These are phyloP conservation scores for Volvox carteri DNA, from an alignment of 163 green algal species.

Conservation along the genomic window DNA sequence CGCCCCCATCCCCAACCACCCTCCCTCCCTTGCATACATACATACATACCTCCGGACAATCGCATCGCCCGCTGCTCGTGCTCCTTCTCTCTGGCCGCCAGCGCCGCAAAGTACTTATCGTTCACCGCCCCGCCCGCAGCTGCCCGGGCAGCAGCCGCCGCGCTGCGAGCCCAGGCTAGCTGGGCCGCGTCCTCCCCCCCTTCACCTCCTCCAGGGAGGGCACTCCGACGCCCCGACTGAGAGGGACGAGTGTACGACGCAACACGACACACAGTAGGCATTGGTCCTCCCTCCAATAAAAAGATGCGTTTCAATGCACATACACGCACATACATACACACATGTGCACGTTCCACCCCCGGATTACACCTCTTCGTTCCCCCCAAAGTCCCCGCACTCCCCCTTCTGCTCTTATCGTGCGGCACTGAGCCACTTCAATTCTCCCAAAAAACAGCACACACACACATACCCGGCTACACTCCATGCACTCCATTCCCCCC, in stretches of 20 bases:
- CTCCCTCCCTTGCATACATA: not conserved
- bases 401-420: too few species aligned
- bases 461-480: too few species aligned
- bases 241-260: not conserved
- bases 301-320: too few species aligned
- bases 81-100: conserved; percentile 22
- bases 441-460: too few species aligned
- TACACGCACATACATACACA: too few species aligned
- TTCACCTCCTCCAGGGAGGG: too few species aligned
- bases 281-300: not conserved
- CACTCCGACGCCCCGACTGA: not conserved
- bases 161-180: not conserved
- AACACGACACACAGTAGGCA: not conserved
- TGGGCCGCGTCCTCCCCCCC: not conserved
- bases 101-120: conserved; percentile 7
- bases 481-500: too few species aligned
- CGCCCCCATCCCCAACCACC: not conserved
- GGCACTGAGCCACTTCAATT: too few species aligned
- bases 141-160: not conserved
- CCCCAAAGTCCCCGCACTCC: too few species aligned
- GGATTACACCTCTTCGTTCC: too few species aligned
- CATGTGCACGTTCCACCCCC: too few species aligned
- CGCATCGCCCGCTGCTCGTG: not conserved
- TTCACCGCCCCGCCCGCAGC: conserved; percentile 40
- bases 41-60: not conserved